Conservation (phyloP, 257 asterid species). For the Jacaranda copaia region DNA sequence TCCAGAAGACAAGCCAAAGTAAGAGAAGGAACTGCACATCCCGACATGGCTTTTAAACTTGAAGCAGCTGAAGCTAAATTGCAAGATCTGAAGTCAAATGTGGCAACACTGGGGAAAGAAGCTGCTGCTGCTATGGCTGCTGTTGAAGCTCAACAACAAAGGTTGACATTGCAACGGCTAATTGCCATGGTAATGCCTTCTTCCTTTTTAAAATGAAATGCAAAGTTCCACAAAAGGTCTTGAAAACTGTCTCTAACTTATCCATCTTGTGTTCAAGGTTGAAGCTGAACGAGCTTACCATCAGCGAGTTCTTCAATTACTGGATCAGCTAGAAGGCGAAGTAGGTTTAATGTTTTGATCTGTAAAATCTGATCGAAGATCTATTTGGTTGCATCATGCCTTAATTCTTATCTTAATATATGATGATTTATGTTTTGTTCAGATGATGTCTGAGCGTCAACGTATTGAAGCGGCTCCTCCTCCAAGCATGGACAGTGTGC, state of each 20-base stretch:
- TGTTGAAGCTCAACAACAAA: slow-evolving; percentile 97
- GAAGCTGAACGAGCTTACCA: slow-evolving; percentile 97
- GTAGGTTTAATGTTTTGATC: slow-evolving; percentile 50
- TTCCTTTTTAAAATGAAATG: slow-evolving; percentile 12
- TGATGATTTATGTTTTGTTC: slow-evolving; percentile 31
- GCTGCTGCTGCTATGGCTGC: slow-evolving; percentile 99
- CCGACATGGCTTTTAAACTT: slow-evolving; percentile 85
- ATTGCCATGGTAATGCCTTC: slow-evolving; percentile 78
- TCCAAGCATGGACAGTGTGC: slow-evolving; percentile 65
- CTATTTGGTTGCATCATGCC: slow-evolving; percentile 17
- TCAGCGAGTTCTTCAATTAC: slow-evolving; percentile 87
- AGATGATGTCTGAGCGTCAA: slow-evolving; percentile 96
- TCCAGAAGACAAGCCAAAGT: slow-evolving; percentile 85
- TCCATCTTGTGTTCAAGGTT: slow-evolving; percentile 57
- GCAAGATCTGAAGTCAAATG: slow-evolving; percentile 83
- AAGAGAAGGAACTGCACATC: slow-evolving; percentile 89
- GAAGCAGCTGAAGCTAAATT: slow-evolving; percentile 91
- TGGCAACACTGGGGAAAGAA: slow-evolving; percentile 90
- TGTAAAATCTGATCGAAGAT: not conserved
- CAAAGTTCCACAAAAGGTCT: slow-evolving; percentile 9
- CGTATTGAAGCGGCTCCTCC: slow-evolving; percentile 91
- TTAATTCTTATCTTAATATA: slow-evolving; percentile 25
- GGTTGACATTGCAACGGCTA: slow-evolving; percentile 87
- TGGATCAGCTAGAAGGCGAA: slow-evolving; percentile 93
- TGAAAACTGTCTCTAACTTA: slow-evolving; percentile 22